Evolutionary conservation across 345 rosid species (phyloP), one percentile per base, ranked within the genome.

Genomic region (Lepidium sativum): DNA sequence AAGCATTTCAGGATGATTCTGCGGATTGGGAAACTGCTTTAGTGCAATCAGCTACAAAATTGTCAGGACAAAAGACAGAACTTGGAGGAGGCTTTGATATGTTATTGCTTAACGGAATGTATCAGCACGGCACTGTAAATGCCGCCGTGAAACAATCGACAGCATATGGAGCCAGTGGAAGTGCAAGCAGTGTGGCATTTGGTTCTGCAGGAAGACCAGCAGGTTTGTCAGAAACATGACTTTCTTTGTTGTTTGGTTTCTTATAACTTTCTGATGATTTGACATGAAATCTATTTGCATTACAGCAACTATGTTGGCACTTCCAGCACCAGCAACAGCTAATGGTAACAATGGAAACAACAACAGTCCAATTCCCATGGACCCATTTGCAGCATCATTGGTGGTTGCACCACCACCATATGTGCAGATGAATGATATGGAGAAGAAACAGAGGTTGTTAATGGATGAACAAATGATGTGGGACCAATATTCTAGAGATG

Each of bases 1-100:
- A 86, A 60, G 87, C 95, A 16, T 87, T 90, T 61, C 60, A 47
- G 12, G 88, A 86, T 0, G 83, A 83, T 18, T 45, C 79, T 0
- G 75, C 78, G 1, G 87, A 86, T 58, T 89, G 98, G 96, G 97
- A 89, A 54, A 78, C 84, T 15, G 75, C 94, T 12, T 75, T 89
- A 56, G 86, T 92, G 53, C 85, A 86, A 62, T 71, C 97, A 13
- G 81, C 82, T 5, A 82, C 89, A 54, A 73, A 65, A 32, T 60
- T 92, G 57, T 63, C 79, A 0, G 60, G 43, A 34, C 85, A 81
- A 49, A 59, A 61, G 65, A 51, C 67, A 0, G 63, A 71, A 34
- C 73, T 76, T 8, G 69, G 76, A 42, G 79, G 79, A 9, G 79
- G 79, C 29, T 76, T 76, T 53, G 79, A 76, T 60, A 71, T 66